Percentiles rank a stretch among this genome's conserved stretches.
These are phyloP conservation scores for Gymnopilus dilepis DNA, from an alignment of 768 basidiomycete genomes.

Conservation along the genomic window DNA sequence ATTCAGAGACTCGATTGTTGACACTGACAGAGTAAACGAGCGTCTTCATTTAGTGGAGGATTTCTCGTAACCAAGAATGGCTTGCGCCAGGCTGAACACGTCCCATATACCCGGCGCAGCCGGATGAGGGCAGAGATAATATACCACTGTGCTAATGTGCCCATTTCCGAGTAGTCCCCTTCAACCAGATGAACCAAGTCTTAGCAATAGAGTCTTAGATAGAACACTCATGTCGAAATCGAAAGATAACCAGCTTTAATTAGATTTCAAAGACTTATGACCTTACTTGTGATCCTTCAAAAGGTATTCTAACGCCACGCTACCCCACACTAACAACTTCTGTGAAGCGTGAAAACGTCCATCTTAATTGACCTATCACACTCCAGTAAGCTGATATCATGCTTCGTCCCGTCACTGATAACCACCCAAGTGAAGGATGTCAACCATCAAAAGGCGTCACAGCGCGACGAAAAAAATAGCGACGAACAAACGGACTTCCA, in stretches of 20 bases:
- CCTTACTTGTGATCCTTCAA: no score
- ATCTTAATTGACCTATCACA: not conserved
- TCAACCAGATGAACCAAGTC: not conserved
- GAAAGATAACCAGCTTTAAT: not conserved
- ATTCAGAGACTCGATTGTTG: no score
- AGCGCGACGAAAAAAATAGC: not conserved
- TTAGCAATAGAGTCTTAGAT: not conserved
- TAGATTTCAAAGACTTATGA: not conserved
- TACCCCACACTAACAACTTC: not conserved
- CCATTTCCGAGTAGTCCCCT: not conserved
- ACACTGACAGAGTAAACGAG: not conserved
- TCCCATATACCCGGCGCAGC: not conserved
- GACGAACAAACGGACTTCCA: conserved; percentile 13
- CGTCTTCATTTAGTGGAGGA: not conserved
- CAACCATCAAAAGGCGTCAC: conserved; percentile 7
- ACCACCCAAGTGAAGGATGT: not conserved
- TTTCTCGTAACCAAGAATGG: not conserved
- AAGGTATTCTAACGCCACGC: not conserved
- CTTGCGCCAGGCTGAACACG: not conserved
- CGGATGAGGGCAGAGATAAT: not conserved
- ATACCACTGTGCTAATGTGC: not conserved
- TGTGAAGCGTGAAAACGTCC: not conserved
- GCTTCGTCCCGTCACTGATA: not conserved
- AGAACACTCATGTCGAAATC: not conserved
- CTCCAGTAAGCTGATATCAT: not conserved